A percentile compares a stretch with the other conserved stretches of the same genome.
Evolutionary conservation across 2,329 filamentous ascomycete species (phyloP).

Genomic region (Penicillium sp.): DNA sequence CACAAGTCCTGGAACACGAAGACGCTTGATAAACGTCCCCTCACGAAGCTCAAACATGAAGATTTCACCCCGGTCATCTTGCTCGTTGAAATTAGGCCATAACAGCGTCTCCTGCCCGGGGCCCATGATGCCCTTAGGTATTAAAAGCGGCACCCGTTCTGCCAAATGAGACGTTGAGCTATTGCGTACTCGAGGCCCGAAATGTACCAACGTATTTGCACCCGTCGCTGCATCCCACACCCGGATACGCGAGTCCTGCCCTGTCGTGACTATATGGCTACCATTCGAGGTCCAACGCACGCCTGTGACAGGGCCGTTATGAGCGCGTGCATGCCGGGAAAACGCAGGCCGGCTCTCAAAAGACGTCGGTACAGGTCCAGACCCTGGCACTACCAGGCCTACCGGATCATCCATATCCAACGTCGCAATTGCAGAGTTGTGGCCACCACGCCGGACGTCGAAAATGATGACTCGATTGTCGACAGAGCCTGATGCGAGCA

Average conservation of each 20-base stretch:
- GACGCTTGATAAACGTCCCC: constrained; percentile 70
- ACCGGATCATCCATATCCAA: constrained; percentile 83
- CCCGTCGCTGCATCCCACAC: constrained; percentile 84
- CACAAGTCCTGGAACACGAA: constrained; percentile 65
- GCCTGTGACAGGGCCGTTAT: constrained; percentile 81
- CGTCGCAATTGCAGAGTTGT: constrained; percentile 71
- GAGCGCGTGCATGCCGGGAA: constrained; percentile 62
- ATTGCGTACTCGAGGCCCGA: constrained; percentile 81
- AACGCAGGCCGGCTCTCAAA: constrained; percentile 45
- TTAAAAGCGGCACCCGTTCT: constrained; percentile 64
- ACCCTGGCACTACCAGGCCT: constrained; percentile 58
- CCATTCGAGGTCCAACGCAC: constrained; percentile 84
- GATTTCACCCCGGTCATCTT: constrained; percentile 68
- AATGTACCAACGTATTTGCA: constrained; percentile 85
- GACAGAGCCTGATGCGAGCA: constrained; percentile 80
- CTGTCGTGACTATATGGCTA: constrained; percentile 73
- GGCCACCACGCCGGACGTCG: constrained; percentile 75
- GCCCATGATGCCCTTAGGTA: constrained; percentile 62
- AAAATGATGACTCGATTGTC: constrained; percentile 85
- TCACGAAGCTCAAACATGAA: constrained; percentile 78
- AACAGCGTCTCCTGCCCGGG: constrained; percentile 69
- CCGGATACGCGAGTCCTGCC: constrained; percentile 80
- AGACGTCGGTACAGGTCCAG: constrained; percentile 34
- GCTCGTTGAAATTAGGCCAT: constrained; percentile 76
- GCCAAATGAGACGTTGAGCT: constrained; percentile 60